Base-by-base conservation (phyloP, 768 basidiomycete genomes). In the Psilocybe cyanescens region DNA sequence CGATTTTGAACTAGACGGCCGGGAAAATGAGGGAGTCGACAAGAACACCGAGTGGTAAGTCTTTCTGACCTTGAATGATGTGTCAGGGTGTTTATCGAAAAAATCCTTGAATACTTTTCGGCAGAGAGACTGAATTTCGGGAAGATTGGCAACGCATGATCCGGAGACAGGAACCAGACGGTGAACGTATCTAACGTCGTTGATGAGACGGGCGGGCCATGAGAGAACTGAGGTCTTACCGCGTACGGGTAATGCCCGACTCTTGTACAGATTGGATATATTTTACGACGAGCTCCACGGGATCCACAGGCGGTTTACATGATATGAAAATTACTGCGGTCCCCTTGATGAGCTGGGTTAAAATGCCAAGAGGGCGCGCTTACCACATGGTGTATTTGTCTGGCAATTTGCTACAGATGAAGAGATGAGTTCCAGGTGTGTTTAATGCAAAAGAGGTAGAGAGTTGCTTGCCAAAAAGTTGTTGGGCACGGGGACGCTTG, bases 331-430 rank as follows among this genome's bases (percentile, higher is more conserved):
- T 75, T 12, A 93, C 92, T 94, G 44, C 35, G 24, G 64, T 33
- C 67, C 24, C 24, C 39, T 46, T 8, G 37, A 56, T 52, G 37
- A 59, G 28, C 58, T 57, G 52, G 57, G 44, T 56, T 35, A 0
- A 31, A 44, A 55, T 11, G 4, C 6, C 39, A 49, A 52, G 17
- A 19, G 24, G 55, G 52, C 33, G 46, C 28, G 63, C 82, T 39
- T 71, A 94, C 92, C 86, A 59, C 92, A 95, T 46, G 86, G 83
- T 0, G 92, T 94, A 68, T 91, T 88, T 3, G 91, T 93, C 68
- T 86, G 85, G 64, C 89, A 92, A 68, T 87, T 94, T 4, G 75
- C 92, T 95, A 30, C 48, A 46, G 14, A 48, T 35, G 33, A 24
- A n/a, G 19, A 53, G 49, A 50, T 59, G 49, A 48, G 47, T 52